A percentile compares a stretch with the other conserved stretches of the same genome.
These are phyloP conservation scores for Tolypocladium endophyticum DNA, from an alignment of 2,329 filamentous ascomycete genomes.

Conservation along the genomic window DNA sequence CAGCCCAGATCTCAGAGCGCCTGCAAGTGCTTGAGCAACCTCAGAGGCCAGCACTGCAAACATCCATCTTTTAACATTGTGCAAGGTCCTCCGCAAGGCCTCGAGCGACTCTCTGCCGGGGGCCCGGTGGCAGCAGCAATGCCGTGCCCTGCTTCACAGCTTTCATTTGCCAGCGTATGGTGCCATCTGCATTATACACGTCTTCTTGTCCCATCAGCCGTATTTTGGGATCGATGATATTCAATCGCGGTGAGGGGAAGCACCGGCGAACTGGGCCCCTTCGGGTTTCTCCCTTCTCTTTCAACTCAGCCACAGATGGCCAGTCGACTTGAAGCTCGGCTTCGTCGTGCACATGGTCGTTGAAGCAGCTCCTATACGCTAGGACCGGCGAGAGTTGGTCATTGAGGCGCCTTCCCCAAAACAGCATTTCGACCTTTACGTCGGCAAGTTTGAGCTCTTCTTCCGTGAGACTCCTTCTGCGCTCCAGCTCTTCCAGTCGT, in stretches of 20 bases:
- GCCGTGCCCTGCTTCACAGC: conserved; percentile 10
- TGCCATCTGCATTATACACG: conserved; percentile 10
- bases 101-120: background rate
- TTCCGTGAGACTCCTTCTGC: conserved; percentile 3
- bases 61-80: background rate
- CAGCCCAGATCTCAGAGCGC: background rate
- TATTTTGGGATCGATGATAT: conserved; percentile 6
- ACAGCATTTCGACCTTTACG: conserved; percentile 8
- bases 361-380: conserved; percentile 21
- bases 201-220: conserved; percentile 2
- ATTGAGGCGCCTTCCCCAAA: conserved; percentile 15
- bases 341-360: conserved; percentile 8
- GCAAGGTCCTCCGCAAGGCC: background rate
- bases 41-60: background rate
- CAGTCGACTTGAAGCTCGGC: conserved; percentile 14
- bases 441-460: background rate
- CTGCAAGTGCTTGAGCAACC: background rate
- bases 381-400: conserved; percentile 23
- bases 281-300: conserved; percentile 22
- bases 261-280: conserved; percentile 13
- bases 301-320: conserved; percentile 24
- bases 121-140: conserved; percentile 11
- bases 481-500: conserved; percentile 9
- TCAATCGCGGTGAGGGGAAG: conserved; percentile 21
- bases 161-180: conserved; percentile 16